Base-by-base conservation (phyloP, 2,329 filamentous ascomycete genomes). In the Thielaviopsis cerberus region DNA sequence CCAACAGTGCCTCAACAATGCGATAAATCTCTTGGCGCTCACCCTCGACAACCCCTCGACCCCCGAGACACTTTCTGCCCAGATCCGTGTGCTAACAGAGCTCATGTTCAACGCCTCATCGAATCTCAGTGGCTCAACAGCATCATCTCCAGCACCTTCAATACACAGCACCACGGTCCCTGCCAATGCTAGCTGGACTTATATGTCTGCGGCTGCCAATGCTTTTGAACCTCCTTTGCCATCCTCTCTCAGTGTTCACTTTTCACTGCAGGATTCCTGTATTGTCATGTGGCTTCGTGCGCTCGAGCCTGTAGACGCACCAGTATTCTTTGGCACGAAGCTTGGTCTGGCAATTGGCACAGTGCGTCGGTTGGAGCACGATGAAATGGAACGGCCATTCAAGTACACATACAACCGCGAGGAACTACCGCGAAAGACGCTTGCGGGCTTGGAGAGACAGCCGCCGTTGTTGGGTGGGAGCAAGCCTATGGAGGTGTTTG, bases 361-460 rank as follows among this genome's bases (percentile, higher is more conserved):
- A 0, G 69, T 80, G 13, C 73, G 81, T 10, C 74, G 81, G 20
- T 74, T 83, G 1, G 81, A 83, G 63, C 86, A 90, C 68, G 86
- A 90, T 69, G 91, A 97, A 70, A 82, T 83, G 62, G 85, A 91
- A 61, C 78, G 82, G 41, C 73, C 86, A 0, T 96, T 94, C 68
- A 74, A 73, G 3, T 96, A 77, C 64, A 69, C 70, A 53, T 70
- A 69, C 54, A 64, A 65, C 58, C 54, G 58, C 37, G 59, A 57
- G 48, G 61, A 57, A 25, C 56, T 50, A 30, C 23, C 20, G 6
- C 51, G 52, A n/a, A 30, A 17, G 41, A 26, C 25, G 10, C 23
- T 23, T 30, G 22, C 27, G 50, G 24, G 53, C 30, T 17, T 52
- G 11, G 15, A 30, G 17, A 26, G 54, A 10, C 8, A 53, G 26